Conservation (phyloP, 129 eudicot species). For the Helianthus tuberosus region DNA sequence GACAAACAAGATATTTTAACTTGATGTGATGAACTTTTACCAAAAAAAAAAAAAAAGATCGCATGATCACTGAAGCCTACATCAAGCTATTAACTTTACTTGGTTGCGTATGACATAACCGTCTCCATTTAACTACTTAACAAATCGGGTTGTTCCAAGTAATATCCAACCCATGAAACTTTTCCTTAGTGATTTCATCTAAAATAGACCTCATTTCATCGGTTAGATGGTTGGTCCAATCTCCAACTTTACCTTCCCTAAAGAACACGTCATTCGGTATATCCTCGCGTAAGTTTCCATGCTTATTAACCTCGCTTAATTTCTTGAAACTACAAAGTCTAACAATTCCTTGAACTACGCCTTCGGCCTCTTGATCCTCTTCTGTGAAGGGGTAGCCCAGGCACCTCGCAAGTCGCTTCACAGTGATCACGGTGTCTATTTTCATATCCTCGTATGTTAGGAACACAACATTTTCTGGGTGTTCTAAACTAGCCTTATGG, state of each 20-base stretch:
- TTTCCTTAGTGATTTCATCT: constrained; percentile 36
- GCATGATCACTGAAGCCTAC: no score
- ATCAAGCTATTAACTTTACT: background rate
- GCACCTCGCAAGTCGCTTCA: constrained; percentile 43
- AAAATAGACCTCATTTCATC: constrained; percentile 19
- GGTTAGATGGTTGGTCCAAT: no score
- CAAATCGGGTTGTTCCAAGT: no score
- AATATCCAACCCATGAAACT: constrained; percentile 24
- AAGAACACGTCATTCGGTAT: no score
- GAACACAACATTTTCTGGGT: constrained; percentile 34
- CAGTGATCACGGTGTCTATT: background rate
- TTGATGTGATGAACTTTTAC: no score
- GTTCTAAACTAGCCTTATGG: constrained; percentile 39
- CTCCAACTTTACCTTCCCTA: no score
- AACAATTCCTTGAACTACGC: constrained; percentile 14
- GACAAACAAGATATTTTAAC: no score
- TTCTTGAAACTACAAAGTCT: no score
- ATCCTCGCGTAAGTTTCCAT: no score
- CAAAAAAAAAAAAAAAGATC: no score
- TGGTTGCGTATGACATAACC: background rate
- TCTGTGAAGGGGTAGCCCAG: constrained; percentile 33
- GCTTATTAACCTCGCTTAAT: no score
- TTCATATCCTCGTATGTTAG: constrained; percentile 51
- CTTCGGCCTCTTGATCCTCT: constrained; percentile 20
- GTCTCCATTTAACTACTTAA: no score